Conservation (phyloP, 2,329 filamentous ascomycete species). For the Gaeumannomyces tritici region DNA sequence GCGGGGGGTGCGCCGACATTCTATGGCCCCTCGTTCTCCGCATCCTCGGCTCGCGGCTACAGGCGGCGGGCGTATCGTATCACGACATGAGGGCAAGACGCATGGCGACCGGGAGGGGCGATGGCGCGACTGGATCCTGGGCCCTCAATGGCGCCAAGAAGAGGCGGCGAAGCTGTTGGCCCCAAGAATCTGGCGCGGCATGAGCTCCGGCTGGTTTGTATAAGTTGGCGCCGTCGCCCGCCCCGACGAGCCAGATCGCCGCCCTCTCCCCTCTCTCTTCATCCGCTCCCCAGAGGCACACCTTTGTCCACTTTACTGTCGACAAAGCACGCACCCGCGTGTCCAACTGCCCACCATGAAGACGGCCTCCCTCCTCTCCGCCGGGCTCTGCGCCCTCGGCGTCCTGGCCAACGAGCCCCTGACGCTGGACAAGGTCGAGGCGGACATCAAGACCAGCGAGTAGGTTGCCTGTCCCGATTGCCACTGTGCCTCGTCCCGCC, state of each 20-base stretch:
- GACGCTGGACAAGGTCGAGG: slow-evolving; percentile 27
- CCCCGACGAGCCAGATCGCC: background rate
- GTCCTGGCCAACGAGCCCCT: slow-evolving; percentile 20
- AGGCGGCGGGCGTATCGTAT: no score
- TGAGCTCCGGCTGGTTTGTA: background rate
- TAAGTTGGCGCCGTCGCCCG: background rate
- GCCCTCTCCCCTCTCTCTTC: background rate
- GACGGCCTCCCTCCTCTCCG: background rate
- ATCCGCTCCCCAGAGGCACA: background rate
- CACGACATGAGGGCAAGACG: no score
- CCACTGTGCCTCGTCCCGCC: background rate
- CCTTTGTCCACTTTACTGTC: background rate
- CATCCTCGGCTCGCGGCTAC: no score
- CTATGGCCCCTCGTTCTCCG: no score
- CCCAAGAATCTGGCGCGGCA: no score
- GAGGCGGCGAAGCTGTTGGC: no score
- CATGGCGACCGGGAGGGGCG: no score
- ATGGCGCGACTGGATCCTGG: no score
- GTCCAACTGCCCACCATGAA: background rate
- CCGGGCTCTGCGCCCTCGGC: background rate
- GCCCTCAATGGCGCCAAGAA: no score
- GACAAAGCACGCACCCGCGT: background rate
- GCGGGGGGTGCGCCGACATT: no score
- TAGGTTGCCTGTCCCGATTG: slow-evolving; percentile 11
- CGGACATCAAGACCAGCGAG: slow-evolving; percentile 27